Evolutionary conservation across 106 monocot genomes (phyloP).

Genomic region (Dendrobium officinale): DNA sequence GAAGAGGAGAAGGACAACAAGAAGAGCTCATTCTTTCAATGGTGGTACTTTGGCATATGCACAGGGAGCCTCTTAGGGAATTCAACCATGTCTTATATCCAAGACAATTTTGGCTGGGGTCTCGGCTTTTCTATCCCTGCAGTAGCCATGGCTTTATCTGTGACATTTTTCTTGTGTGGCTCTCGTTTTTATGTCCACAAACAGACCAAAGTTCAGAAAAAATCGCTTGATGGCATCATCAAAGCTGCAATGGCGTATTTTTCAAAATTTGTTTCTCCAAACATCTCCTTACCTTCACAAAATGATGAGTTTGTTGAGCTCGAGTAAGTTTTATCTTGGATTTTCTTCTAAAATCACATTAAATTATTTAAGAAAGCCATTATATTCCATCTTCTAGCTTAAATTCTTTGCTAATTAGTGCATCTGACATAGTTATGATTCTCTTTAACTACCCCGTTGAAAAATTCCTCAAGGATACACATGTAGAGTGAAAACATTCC

Average conservation of each 20-base stretch:
- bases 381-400: no score
- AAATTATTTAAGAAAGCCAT: no score
- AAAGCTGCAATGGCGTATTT: conserved; percentile 16
- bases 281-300: conserved; percentile 22
- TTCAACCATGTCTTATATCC: conserved; percentile 77
- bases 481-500: no score
- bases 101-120: conserved; percentile 75
- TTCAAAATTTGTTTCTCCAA: conserved; percentile 1
- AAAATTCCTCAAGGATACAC: no score
- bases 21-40: conserved; percentile 83
- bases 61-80: conserved; percentile 82
- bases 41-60: conserved; percentile 98
- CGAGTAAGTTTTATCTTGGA: conserved; percentile 38
- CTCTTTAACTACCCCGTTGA: no score
- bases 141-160: conserved; percentile 53
- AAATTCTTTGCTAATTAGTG: no score
- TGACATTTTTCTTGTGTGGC: conserved; percentile 42
- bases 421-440: no score
- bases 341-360: background rate
- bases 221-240: conserved; percentile 18
- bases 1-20: conserved; percentile 24
- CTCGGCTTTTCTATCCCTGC: conserved; percentile 75
- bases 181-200: conserved; percentile 45
- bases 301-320: conserved; percentile 34
- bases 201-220: background rate